phyloP scores from a whole-genome alignment of 225 moss, liverwort and hornwort genomes.

The Physcomitrium patens region DNA sequence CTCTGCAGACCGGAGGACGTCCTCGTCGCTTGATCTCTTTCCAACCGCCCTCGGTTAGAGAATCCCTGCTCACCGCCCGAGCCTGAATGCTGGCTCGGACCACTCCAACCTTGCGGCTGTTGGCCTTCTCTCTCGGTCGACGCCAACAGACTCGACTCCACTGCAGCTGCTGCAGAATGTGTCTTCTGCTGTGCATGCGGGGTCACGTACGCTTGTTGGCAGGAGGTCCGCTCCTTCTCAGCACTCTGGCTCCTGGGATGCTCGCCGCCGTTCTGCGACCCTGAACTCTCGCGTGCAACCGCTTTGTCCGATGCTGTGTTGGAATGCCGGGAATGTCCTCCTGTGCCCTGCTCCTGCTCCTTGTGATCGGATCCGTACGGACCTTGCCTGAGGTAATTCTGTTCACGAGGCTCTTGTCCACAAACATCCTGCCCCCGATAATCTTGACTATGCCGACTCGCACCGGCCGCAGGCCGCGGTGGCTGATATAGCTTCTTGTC shows the following conservation, averaged over 20 bases:
- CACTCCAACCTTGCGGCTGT: conserved; percentile 59
- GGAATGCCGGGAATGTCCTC: conserved; percentile 39
- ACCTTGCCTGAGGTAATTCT: conserved; percentile 39
- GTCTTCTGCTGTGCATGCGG: conserved; percentile 48
- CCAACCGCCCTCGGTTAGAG: conserved; percentile 48
- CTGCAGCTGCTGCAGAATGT: conserved; percentile 11
- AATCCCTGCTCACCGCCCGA: conserved; percentile 53
- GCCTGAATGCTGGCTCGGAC: conserved; percentile 42
- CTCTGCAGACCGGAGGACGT: conserved; percentile 43
- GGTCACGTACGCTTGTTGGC: conserved; percentile 31
- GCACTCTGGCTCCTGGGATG: conserved; percentile 45
- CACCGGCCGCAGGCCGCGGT: conserved; percentile 44
- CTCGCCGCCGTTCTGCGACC: conserved; percentile 43
- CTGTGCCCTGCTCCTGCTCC: conserved; percentile 41
- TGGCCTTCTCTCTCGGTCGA: conserved; percentile 41
- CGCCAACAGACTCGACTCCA: conserved; percentile 32
- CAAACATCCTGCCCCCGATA: conserved; percentile 41
- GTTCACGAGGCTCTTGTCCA: too few relatives aligned
- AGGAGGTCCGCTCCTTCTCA: conserved; percentile 48
- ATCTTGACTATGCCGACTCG: conserved; percentile 40
- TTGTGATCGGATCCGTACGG: conserved; percentile 34
- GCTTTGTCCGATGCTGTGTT: conserved; percentile 31
- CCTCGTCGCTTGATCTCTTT: conserved; percentile 48
- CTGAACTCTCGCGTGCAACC: conserved; percentile 32
- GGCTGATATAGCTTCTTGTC: conserved; percentile 62